phyloP scores from a whole-genome alignment of 352 stramenopile species.

The Aphanomyces euteiches region DNA sequence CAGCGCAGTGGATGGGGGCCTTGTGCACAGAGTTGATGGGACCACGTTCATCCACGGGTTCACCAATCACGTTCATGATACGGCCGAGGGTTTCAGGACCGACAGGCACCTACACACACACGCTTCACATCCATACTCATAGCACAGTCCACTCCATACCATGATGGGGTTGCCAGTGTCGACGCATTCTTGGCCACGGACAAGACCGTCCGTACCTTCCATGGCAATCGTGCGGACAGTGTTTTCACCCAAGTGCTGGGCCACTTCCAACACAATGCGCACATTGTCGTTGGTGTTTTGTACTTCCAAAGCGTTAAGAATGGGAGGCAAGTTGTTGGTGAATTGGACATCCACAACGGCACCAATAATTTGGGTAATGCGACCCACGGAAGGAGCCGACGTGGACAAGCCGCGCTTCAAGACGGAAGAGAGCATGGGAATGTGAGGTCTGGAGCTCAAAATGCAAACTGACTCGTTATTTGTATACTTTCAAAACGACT shows the following conservation, averaged over 20 bases:
- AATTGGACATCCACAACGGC: slow-evolving; percentile 93
- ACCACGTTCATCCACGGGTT: slow-evolving; percentile 95
- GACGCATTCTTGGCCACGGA: slow-evolving; percentile 91
- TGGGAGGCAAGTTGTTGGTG: slow-evolving; percentile 93
- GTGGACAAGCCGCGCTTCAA: too few relatives aligned
- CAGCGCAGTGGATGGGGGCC: slow-evolving; percentile 91
- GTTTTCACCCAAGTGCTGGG: slow-evolving; percentile 95
- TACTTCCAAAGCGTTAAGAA: slow-evolving; percentile 95
- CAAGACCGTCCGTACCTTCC: slow-evolving; percentile 94
- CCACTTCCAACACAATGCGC: slow-evolving; percentile 93
- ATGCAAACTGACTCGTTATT: too few relatives aligned
- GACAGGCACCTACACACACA: slow-evolving; percentile 86
- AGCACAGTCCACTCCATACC: slow-evolving; percentile 35
- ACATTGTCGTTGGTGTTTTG: slow-evolving; percentile 49
- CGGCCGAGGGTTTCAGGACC: slow-evolving; percentile 92
- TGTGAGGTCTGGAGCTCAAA: too few relatives aligned
- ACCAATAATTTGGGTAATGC: too few relatives aligned
- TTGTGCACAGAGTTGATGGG: slow-evolving; percentile 85
- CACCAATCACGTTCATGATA: slow-evolving; percentile 98
- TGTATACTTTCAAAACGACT: too few relatives aligned
- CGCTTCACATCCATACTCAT: slow-evolving; percentile 7
- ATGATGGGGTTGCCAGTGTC: slow-evolving; percentile 92
- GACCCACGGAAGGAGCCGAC: too few relatives aligned
- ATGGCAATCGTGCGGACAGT: slow-evolving; percentile 96
- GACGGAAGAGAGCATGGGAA: too few relatives aligned